These are phyloP conservation scores for Marvania coccoides DNA, from an alignment of 139 green algal genomes.

Conservation along the genomic window DNA sequence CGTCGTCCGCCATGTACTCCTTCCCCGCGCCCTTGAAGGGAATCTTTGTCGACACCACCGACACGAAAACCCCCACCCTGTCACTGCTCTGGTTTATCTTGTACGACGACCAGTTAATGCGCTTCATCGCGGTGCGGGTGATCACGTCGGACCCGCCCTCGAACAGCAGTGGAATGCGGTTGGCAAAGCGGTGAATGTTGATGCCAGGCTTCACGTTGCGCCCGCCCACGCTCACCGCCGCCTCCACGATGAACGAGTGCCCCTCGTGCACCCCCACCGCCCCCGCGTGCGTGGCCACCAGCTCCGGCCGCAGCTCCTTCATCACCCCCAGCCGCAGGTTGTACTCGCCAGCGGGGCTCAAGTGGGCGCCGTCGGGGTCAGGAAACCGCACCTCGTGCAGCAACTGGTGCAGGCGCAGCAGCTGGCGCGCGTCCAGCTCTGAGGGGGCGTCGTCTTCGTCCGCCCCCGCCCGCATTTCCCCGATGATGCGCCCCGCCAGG, in stretches of 20 bases:
- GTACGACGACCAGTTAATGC: conserved; percentile 91
- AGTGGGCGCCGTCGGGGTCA: conserved; percentile 64
- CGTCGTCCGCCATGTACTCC: conserved; percentile 97
- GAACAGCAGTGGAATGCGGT: conserved; percentile 96
- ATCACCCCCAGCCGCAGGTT: conserved; percentile 95
- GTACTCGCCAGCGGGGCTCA: conserved; percentile 90
- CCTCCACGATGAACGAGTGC: conserved; percentile 93
- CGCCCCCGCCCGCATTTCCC: conserved; percentile 61
- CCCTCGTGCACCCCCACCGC: conserved; percentile 81
- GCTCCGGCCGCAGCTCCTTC: conserved; percentile 90
- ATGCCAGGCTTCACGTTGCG: conserved; percentile 78
- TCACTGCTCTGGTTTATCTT: conserved; percentile 92
- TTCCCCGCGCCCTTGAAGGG: conserved; percentile 97
- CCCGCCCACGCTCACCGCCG: conserved; percentile 84
- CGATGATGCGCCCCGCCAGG: conserved; percentile 59
- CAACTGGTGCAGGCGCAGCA: conserved; percentile 82
- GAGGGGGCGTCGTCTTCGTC: conserved; percentile 38
- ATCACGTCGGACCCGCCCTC: conserved; percentile 89
- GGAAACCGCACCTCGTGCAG: conserved; percentile 73
- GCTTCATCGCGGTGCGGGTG: conserved; percentile 81
- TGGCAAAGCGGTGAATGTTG: conserved; percentile 92
- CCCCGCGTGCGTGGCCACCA: conserved; percentile 86
- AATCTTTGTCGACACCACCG: conserved; percentile 96
- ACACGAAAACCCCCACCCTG: conserved; percentile 95
- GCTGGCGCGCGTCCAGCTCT: conserved; percentile 59